Evolutionary conservation across 192 early-diverging fungal genomes (phyloP), one percentile per base, ranked within the genome.

Genomic region (Lobosporangium transversale): DNA sequence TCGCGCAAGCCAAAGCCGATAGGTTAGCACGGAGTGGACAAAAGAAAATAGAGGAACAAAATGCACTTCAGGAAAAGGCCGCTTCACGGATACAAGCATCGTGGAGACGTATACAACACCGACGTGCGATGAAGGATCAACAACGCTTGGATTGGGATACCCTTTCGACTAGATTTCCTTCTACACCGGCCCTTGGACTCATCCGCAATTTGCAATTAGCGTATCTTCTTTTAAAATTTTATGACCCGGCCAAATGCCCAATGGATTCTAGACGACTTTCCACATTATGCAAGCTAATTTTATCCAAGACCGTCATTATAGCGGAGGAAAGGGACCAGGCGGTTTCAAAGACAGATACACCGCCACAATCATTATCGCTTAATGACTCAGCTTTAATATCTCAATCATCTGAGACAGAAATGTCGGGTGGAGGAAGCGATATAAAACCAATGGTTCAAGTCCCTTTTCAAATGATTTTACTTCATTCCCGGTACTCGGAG

Each of bases 1-100:
- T 76, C 4, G 73, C 73, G 21, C 73, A 76, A 21, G 59, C 73
- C 33, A 76, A 67, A 31, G 73, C 73, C 10, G 73, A 76, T 26
- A 31, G 73, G 7, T 53, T 67, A 21, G 73, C 73, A 0, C 63
- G 73, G 20, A 76, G 53, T 32, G 45, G 44, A 2, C 73, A 76
- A 48, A 67, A 62, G 20, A 53, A 62, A 21, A n/a, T 54, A 10
- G 62, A 65, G 24, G n/a, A 75, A 31, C 48, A 61, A 30, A 55
- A 45, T 18, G 63, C 55, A 12, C 15, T 48, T 11, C 71, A 67
- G 17, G 58, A 66, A 21, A 17, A 20, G 1, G 58, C 73, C 5
- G 64, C 59, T 15, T 30, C 17, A 21, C 30, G 58, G 45, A 76
- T 76, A 61, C 73, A 76, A 32, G 9, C 18, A 21, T 45, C 35